Evolutionary conservation across 495 filamentous ascomycete genomes (phyloP).

Genomic region (Penicillium canescens): DNA sequence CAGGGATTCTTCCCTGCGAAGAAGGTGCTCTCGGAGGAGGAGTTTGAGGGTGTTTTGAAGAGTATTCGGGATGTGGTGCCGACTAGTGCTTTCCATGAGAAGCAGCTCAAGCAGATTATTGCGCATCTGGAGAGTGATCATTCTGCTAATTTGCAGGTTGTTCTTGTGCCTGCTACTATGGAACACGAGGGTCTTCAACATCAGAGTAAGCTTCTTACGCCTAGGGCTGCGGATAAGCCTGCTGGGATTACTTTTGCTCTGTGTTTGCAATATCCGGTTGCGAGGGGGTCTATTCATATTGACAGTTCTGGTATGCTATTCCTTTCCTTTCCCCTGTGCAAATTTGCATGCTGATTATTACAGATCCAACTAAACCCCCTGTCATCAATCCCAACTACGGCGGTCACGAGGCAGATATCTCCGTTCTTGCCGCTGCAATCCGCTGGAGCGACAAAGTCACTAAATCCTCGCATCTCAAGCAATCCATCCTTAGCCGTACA

Average conservation of each 20-base stretch:
- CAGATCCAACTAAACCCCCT: slow-evolving; percentile 22
- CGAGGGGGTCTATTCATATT: slow-evolving; percentile 59
- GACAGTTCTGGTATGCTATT: slow-evolving; percentile 21
- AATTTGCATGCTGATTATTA: neutral
- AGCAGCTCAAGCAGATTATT: slow-evolving; percentile 25
- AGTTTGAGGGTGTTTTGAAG: slow-evolving; percentile 18
- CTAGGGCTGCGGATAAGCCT: slow-evolving; percentile 8
- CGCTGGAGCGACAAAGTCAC: slow-evolving; percentile 24
- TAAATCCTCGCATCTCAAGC: slow-evolving; percentile 17
- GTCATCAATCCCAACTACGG: slow-evolving; percentile 29
- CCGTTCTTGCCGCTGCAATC: slow-evolving; percentile 33
- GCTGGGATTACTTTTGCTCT: slow-evolving; percentile 18
- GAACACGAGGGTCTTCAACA: slow-evolving; percentile 17
- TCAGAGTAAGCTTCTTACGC: slow-evolving; percentile 14
- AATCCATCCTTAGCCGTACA: slow-evolving; percentile 13
- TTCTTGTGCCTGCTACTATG: slow-evolving; percentile 19
- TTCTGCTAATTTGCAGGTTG: slow-evolving; percentile 27
- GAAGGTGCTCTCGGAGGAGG: slow-evolving; percentile 18
- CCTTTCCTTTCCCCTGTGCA: neutral
- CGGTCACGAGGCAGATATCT: slow-evolving; percentile 37
- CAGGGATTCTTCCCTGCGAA: slow-evolving; percentile 29
- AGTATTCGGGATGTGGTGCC: slow-evolving; percentile 22
- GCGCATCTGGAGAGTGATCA: slow-evolving; percentile 20
- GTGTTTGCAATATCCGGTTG: slow-evolving; percentile 39
- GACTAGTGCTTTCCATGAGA: slow-evolving; percentile 21